Conservation (phyloP, 2,329 filamentous ascomycete genomes). For the Penicillium sp. region DNA sequence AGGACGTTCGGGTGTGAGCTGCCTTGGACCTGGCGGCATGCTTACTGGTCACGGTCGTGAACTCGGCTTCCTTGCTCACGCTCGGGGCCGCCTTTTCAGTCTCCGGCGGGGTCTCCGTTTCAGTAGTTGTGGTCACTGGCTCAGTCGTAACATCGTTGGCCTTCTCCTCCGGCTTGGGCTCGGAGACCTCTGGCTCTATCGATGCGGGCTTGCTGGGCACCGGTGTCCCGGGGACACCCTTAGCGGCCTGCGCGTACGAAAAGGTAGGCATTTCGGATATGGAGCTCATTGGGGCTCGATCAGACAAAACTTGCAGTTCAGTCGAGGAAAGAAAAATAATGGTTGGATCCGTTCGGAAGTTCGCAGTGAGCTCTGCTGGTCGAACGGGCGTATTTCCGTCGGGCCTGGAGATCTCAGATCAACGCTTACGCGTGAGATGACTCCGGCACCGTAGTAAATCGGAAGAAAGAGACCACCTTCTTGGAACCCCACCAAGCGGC, state of each 20-base stretch:
- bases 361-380: conserved; percentile 25
- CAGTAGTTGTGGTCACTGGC: conserved; percentile 38
- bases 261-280: conserved; percentile 59
- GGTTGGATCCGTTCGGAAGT: conserved; percentile 22
- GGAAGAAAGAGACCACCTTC: conserved; percentile 27
- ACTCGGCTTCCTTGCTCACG: conserved; percentile 37
- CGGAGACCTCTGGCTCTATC: conserved; percentile 31
- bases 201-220: conserved; percentile 43
- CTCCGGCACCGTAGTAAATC: conserved; percentile 27
- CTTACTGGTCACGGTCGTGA: conserved; percentile 29
- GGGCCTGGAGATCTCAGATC: conserved; percentile 22
- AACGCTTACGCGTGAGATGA: conserved; percentile 24
- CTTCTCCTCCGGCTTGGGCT: conserved; percentile 32
- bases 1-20: conserved; percentile 45
- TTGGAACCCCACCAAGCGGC: conserved; percentile 32
- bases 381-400: conserved; percentile 24
- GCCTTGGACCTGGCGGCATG: conserved; percentile 30
- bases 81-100: conserved; percentile 38
- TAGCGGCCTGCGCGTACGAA: conserved; percentile 94
- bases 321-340: conserved; percentile 6
- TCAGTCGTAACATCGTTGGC: conserved; percentile 28
- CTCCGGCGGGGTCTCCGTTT: conserved; percentile 45
- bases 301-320: conserved; percentile 9
- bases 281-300: conserved; percentile 41
- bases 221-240: conserved; percentile 62